Conservation (phyloP, 2,329 filamentous ascomycete genomes). For the Botryotinia convoluta region DNA sequence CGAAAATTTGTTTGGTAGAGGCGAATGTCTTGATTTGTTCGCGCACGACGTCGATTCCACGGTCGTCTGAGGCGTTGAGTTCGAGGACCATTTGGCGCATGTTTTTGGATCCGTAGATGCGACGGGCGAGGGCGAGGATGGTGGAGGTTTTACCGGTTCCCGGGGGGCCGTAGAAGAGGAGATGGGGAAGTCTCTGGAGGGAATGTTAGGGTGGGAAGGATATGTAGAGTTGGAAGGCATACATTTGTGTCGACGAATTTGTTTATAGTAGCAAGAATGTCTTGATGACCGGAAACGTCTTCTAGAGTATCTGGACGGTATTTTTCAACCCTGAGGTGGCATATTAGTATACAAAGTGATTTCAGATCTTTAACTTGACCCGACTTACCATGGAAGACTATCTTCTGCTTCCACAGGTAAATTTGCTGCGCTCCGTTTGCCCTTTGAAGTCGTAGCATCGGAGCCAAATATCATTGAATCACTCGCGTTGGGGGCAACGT, state of each 20-base stretch:
- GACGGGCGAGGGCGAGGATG: constrained; percentile 84
- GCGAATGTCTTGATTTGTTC: constrained; percentile 99
- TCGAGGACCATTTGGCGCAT: constrained; percentile 98
- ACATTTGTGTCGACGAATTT: constrained; percentile 93
- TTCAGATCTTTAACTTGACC: too few relatives aligned
- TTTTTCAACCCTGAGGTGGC: constrained; percentile 76
- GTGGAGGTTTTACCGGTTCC: constrained; percentile 98
- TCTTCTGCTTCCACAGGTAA: constrained; percentile 92
- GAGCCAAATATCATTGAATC: constrained; percentile 67
- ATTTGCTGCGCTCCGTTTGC: constrained; percentile 89
- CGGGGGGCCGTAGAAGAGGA: constrained; percentile 93
- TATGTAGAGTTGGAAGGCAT: constrained; percentile 25
- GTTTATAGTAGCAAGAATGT: constrained; percentile 96
- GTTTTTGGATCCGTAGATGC: constrained; percentile 89
- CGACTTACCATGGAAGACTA: constrained; percentile 77
- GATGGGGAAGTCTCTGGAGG: constrained; percentile 76
- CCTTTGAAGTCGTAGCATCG: constrained; percentile 70
- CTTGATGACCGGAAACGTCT: constrained; percentile 94
- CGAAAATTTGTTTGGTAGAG: constrained; percentile 96
- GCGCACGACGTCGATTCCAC: constrained; percentile 95
- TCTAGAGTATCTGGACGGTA: constrained; percentile 85
- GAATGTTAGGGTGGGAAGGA: constrained; percentile 15
- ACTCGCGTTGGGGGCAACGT: constrained; percentile 50
- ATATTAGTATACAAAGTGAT: constrained; percentile 22
- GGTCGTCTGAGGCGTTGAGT: constrained; percentile 93